Base-by-base conservation (phyloP, 2,329 filamentous ascomycete species). In the Cercospora sp. region DNA sequence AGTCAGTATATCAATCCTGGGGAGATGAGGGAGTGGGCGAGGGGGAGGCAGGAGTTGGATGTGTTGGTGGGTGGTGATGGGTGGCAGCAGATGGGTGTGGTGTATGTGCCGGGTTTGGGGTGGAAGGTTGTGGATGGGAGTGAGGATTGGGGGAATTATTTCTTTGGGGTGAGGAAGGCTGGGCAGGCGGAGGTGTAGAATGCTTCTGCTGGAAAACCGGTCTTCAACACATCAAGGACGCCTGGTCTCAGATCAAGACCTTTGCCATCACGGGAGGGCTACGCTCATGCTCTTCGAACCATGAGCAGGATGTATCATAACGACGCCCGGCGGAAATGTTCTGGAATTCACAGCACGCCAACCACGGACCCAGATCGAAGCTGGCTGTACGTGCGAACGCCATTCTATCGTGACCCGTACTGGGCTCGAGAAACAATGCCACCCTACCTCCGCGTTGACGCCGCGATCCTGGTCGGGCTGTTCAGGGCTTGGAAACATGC, bases 91-190 rank as follows among this genome's bases (percentile, higher is more conserved):
- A 89, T 91, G 85, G 95, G 95, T 0, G 92, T 96, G 8, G 85
- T 97, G 59, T 99, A 97, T 82, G 86, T 98, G 64, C 95, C 95
- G 0, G 93, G 92, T 0, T 66, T 97, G 55, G 95, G 95, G 3
- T 98, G 95, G 95, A 93, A 86, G 81, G 87, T 92, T 78, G 89
- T 97, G 4, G 79, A 81, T 26, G 91, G 92, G 2, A 91, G 93
- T 75, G 94, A 98, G 82, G 88, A 87, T 76, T 88, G 92, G 76
- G 94, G 94, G 9, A 99, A 99, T 79, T 99, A 98, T 81, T 98
- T 99, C 80, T 96, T 97, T 79, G 95, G 87, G 8, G 89, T 97
- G 53, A 87, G 89, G 80, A 90, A 83, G 77, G 39, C 60, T 39
- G 63, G 26, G 33, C 23, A 57, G 12, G 62, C 26, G 51, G 30